phyloP scores from a whole-genome alignment of 2,329 filamentous ascomycete species.

The Cercospora sp. region DNA sequence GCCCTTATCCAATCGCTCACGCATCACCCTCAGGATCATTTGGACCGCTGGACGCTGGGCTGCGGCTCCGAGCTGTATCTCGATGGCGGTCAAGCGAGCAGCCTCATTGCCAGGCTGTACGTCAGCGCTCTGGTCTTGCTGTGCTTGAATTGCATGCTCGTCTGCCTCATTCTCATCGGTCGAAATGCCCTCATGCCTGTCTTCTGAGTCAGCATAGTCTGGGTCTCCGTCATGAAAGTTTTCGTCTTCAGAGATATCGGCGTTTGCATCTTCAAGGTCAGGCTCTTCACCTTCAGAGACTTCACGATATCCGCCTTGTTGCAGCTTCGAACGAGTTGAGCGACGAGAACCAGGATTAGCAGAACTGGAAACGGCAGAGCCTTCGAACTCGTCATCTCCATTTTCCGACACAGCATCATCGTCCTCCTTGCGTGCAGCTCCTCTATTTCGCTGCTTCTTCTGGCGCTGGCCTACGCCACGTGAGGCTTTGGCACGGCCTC shows the following conservation, averaged over 20 bases:
- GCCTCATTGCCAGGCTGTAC: not conserved
- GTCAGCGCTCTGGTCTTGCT: not conserved
- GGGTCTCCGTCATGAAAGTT: not conserved
- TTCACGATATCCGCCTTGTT: not conserved
- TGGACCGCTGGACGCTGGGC: not conserved
- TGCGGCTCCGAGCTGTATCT: not conserved
- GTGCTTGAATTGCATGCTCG: not conserved
- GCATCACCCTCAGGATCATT: not conserved
- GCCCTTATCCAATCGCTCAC: not conserved
- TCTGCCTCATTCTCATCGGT: not conserved
- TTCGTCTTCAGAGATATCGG: not conserved
- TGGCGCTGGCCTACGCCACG: not conserved
- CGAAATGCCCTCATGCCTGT: not conserved
- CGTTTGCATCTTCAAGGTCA: not conserved
- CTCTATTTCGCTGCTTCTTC: not conserved
- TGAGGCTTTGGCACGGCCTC: not conserved
- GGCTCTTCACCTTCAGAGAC: not conserved
- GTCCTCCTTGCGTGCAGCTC: not conserved
- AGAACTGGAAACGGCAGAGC: not conserved
- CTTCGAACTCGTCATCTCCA: not conserved
- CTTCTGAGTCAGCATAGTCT: not conserved
- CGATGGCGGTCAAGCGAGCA: not conserved
- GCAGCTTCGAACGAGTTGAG: not conserved
- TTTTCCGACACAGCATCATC: not conserved
- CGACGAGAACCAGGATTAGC: not conserved